A percentile compares a stretch with the other conserved stretches of the same genome.
phyloP scores from a whole-genome alignment of 1,139 yeast species.

The Candida freyschussii region DNA sequence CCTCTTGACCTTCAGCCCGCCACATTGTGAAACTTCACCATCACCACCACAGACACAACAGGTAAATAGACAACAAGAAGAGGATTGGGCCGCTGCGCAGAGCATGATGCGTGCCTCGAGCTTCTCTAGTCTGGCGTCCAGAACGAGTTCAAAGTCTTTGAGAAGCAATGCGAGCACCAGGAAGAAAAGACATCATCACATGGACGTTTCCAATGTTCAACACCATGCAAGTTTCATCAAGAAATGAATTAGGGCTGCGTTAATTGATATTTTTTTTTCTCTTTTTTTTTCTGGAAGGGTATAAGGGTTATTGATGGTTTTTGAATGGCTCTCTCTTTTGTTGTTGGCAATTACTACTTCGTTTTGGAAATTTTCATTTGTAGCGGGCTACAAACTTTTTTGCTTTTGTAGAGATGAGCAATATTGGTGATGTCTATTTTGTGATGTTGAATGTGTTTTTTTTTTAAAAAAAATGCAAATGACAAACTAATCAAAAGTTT shows the following conservation, averaged over 20 bases:
- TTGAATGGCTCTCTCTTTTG: too few species aligned
- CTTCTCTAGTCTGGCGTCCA: slow-evolving; percentile 21
- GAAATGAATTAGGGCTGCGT: slow-evolving; percentile 3
- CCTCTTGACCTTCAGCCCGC: slow-evolving; percentile 3
- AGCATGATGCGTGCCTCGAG: slow-evolving; percentile 8
- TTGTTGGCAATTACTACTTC: too few species aligned
- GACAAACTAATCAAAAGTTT: slow-evolving; percentile 17
- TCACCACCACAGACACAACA: background rate
- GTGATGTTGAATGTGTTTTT: too few species aligned
- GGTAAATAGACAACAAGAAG: slow-evolving; percentile 5
- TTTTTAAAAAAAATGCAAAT: too few species aligned
- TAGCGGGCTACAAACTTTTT: too few species aligned
- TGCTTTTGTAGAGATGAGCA: too few species aligned
- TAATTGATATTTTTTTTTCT: background rate
- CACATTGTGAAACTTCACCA: background rate
- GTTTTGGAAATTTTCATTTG: too few species aligned
- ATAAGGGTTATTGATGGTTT: background rate
- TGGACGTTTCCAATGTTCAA: slow-evolving; percentile 21
- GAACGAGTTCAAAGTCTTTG: slow-evolving; percentile 11
- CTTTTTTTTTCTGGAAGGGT: too few species aligned
- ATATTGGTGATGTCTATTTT: too few species aligned
- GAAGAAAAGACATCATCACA: slow-evolving; percentile 23
- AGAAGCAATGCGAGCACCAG: slow-evolving; percentile 7
- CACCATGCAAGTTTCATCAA: slow-evolving; percentile 10
- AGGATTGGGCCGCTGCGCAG: slow-evolving; percentile 4